Base-by-base conservation (phyloP, 2,329 filamentous ascomycete genomes). In the Colletotrichum graminicola region DNA sequence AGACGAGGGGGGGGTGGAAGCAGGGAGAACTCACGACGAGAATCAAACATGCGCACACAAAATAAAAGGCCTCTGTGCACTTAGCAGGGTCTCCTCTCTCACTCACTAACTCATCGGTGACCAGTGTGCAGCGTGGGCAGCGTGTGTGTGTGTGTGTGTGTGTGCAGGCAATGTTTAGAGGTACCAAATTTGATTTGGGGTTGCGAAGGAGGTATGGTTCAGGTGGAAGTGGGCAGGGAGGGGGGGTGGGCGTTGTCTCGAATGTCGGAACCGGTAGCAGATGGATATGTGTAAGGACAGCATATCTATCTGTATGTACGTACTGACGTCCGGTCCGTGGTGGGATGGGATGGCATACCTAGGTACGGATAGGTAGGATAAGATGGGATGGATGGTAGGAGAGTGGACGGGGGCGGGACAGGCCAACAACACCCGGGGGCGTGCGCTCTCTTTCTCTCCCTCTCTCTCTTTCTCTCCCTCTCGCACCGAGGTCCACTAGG, bases 141-240 rank as follows among this genome's bases (percentile, higher is more conserved):
- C 43, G 59, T 36, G 34, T 36, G 34, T 34, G 32, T 34, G 32
- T 34, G 32, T 34, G 32, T 34, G 32, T 34, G 32, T 34, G 32
- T 34, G 32, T 34, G 32, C 21, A 36, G 23, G 14, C 18, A 54
- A 21, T 14, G 52, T 39, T 60, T 55, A 61, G 60, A 55, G 60
- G 60, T 56, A 26, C 60, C 49, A 72, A 72, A 72, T 72, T 72
- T 70, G 61, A 71, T 52, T 51, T 61, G 70, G 70, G 66, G 60
- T 62, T 62, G 61, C 45, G 61, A 72, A 72, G 70, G 70, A 72
- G 66, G 70, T 56, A 66, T 71, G 70, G 70, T 72, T 72, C 70
- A 72, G 70, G 70, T 72, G 70, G 61, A 55, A 66, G 70, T 72
- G 66, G 66, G 29, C 62, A 49, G 41, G 45, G 45, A 54, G 55